phyloP scores from a whole-genome alignment of 768 basidiomycete species.

The Pleurotus citrinopileatus region DNA sequence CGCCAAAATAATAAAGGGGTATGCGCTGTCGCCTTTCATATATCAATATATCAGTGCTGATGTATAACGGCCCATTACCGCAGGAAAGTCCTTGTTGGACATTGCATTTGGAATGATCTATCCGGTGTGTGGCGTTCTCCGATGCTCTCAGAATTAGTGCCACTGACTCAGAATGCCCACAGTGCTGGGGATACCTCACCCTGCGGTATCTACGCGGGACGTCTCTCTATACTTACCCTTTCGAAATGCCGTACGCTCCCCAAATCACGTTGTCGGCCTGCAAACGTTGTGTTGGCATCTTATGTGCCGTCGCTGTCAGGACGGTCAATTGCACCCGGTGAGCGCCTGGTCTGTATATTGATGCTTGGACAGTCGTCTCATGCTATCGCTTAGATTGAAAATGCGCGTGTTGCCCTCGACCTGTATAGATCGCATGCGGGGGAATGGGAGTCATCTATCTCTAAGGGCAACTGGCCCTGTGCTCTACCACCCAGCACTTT shows the following conservation, averaged over 20 bases:
- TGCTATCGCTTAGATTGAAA: conserved; percentile 56
- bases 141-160: conserved; percentile 5
- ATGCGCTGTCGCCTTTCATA: conserved; percentile 38
- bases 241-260: conserved; percentile 36
- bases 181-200: conserved; percentile 82
- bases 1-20: conserved; percentile 64
- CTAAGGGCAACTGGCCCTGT: conserved; percentile 69
- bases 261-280: conserved; percentile 68
- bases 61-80: background rate
- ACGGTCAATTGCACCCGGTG: conserved; percentile 71
- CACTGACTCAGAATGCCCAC: conserved; percentile 12
- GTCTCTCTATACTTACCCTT: conserved; percentile 66
- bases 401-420: conserved; percentile 61
- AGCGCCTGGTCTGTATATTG: conserved; percentile 20
- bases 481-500: conserved; percentile 75
- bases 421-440: conserved; percentile 53
- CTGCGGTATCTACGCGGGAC: conserved; percentile 75
- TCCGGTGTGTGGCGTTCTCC: conserved; percentile 48
- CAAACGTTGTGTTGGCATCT: conserved; percentile 81
- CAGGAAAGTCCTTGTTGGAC: conserved; percentile 45
- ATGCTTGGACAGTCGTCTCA: background rate
- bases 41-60: background rate
- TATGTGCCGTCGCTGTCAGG: conserved; percentile 76
- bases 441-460: conserved; percentile 66
- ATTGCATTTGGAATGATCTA: conserved; percentile 78